These are phyloP conservation scores for Ganoderma sinense DNA, from an alignment of 1,284 basidiomycete species.

Conservation along the genomic window DNA sequence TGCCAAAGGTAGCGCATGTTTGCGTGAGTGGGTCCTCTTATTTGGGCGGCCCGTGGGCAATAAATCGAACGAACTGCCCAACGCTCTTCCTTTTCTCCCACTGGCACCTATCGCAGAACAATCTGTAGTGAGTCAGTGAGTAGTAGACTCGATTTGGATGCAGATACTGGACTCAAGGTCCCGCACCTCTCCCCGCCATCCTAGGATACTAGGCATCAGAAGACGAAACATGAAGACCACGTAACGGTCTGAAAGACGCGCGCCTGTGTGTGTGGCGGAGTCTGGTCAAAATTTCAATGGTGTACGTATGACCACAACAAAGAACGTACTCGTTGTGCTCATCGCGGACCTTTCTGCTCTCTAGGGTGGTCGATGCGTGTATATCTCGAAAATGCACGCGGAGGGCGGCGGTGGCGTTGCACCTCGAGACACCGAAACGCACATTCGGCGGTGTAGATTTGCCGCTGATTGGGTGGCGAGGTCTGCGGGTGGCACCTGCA, in stretches of 20 bases:
- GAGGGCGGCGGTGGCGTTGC: not conserved
- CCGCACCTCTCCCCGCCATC: constrained; percentile 1
- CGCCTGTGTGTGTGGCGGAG: not conserved
- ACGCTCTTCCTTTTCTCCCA: not conserved
- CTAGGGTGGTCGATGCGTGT: not conserved
- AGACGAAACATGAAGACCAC: constrained; percentile 10
- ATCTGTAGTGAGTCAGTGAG: constrained; percentile 11
- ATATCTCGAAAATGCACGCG: not conserved
- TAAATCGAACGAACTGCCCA: not conserved
- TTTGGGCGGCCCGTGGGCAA: constrained; percentile 5
- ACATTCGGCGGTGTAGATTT: not conserved
- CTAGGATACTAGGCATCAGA: constrained; percentile 11
- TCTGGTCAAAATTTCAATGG: not conserved
- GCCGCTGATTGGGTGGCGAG: not conserved
- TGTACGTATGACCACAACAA: not conserved
- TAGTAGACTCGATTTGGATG: not conserved
- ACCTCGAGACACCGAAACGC: not conserved
- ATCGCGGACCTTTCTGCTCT: too few relatives aligned
- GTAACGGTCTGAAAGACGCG: constrained; percentile 1
- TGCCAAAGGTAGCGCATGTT: constrained; percentile 15
- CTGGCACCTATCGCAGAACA: constrained; percentile 21
- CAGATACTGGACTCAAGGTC: constrained; percentile 16
- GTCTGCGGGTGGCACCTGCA: not conserved
- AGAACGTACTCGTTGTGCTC: not conserved
- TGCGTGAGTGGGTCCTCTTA: constrained; percentile 26